phyloP scores from a whole-genome alignment of 352 stramenopile genomes.

The Globisporangium yorkense region DNA sequence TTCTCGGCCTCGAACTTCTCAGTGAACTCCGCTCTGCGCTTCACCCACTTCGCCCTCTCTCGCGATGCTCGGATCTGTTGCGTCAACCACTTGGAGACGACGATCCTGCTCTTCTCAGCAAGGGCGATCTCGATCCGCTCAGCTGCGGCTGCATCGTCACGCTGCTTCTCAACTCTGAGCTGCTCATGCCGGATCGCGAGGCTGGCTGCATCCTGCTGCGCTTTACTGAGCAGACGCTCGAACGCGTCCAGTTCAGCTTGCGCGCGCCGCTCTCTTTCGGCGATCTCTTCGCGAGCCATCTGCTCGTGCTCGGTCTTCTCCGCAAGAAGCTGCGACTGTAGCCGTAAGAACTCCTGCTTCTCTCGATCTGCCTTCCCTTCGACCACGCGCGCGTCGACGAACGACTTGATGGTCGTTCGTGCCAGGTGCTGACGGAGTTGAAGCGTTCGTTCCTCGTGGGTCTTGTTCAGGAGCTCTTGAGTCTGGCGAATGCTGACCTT shows the following conservation, averaged over 20 bases:
- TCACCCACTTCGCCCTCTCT: background rate
- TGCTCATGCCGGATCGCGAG: slow-evolving; percentile 14
- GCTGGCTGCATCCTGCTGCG: slow-evolving; percentile 16
- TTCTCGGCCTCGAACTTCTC: slow-evolving; percentile 2
- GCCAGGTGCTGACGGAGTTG: slow-evolving; percentile 15
- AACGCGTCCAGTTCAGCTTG: slow-evolving; percentile 11
- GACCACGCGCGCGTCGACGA: slow-evolving; percentile 21
- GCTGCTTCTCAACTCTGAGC: slow-evolving; percentile 20
- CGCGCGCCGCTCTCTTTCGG: slow-evolving; percentile 17
- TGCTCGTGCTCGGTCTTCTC: slow-evolving; percentile 32
- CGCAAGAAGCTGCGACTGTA: slow-evolving; percentile 13
- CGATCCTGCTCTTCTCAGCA: slow-evolving; percentile 22
- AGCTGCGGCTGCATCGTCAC: slow-evolving; percentile 7
- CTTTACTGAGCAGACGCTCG: slow-evolving; percentile 14
- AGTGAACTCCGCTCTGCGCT: background rate
- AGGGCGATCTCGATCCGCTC: slow-evolving; percentile 8
- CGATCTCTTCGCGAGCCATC: slow-evolving; percentile 32
- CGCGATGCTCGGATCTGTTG: slow-evolving; percentile 13
- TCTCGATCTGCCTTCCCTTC: slow-evolving; percentile 13
- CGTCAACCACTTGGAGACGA: slow-evolving; percentile 32
- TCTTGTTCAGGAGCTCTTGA: slow-evolving; percentile 12
- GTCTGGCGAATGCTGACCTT: background rate
- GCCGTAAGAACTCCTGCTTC: slow-evolving; percentile 5
- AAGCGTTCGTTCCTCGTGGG: slow-evolving; percentile 12
- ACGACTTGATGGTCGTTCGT: slow-evolving; percentile 29